Base-by-base conservation (phyloP, 345 rosid genomes). In the Aegle marmelos region DNA sequence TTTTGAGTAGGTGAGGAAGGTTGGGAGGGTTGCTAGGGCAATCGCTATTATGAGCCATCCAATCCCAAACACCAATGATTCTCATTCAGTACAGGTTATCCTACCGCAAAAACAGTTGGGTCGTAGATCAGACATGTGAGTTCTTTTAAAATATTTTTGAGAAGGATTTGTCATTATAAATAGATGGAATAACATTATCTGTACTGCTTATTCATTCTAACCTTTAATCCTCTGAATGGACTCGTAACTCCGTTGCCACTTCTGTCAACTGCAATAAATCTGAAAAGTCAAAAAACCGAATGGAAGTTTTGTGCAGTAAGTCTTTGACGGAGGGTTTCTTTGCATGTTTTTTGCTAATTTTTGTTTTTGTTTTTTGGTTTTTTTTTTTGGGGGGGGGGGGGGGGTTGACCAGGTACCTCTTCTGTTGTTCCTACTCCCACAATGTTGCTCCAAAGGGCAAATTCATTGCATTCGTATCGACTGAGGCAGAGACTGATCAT, bases 41-140 rank as follows among this genome's bases (percentile, higher is more conserved):
- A 91, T 96, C 78, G 92, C 93, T 39, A 96, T 94, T 57, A 92
- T 96, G 99, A 96, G 97, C 86, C 99, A 96, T 81, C 94, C 97
- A 2, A 89, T 96, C 69, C 98, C 99, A 79, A 93, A 81, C 85
- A 92, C 98, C 78, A 86, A 81, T 66, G 93, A 94, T 68, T 95
- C 95, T 86, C 98, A 89, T 72, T 96, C 99, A 31, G 98, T 89
- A 65, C 98, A 96, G 79, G 87, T 96, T 81, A 94, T 96, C 78
- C 87, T 96, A 77, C 99, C 99, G 41, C 99, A 96, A 79, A 96
- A 94, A 85, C 99, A 96, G 80, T 88, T 94, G 73, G 95, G 99
- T 54, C 97, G 95, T 77, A 91, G 72, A 87, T 96, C 99, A 82
- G 99, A 90, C 81, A 90, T 90, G 93, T 90, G 72, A 86, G 93